Evolutionary conservation across 2,329 filamentous ascomycete species (phyloP).

Genomic region (Botryotinia globosa): DNA sequence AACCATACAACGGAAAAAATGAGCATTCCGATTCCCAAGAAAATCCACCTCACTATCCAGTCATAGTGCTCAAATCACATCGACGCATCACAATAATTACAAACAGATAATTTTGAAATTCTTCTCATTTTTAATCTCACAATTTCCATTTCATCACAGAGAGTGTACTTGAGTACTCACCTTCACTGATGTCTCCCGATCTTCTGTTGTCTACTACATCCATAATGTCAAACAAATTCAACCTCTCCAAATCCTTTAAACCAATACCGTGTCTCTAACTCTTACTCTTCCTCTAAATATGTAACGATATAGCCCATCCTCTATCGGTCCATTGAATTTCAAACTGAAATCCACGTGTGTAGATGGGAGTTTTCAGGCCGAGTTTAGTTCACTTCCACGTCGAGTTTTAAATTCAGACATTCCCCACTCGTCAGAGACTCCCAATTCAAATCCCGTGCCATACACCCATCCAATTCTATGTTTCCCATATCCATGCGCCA

Average conservation of each 20-base stretch:
- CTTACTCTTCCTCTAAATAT: neutral
- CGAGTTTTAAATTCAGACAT: neutral
- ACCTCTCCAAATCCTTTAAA: neutral
- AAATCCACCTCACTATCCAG: neutral
- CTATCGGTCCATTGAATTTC: neutral
- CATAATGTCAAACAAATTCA: neutral
- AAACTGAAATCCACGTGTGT: neutral
- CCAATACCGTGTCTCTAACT: neutral
- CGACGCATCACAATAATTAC: neutral
- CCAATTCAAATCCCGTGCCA: conserved; percentile 8
- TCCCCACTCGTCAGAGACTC: neutral
- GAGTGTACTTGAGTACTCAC: too few species aligned
- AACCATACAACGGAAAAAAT: neutral
- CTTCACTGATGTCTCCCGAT: neutral
- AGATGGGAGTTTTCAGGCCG: neutral
- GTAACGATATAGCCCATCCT: neutral
- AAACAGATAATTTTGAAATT: neutral
- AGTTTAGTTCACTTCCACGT: neutral
- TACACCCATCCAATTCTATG: conserved; percentile 15
- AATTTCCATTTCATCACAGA: neutral
- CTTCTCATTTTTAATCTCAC: neutral
- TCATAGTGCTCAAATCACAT: neutral
- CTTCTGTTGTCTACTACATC: neutral
- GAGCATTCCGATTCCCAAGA: neutral
- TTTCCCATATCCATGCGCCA: neutral